Base-by-base conservation (phyloP, 2,329 filamentous ascomycete species). In the Talaromyces pinophilus region DNA sequence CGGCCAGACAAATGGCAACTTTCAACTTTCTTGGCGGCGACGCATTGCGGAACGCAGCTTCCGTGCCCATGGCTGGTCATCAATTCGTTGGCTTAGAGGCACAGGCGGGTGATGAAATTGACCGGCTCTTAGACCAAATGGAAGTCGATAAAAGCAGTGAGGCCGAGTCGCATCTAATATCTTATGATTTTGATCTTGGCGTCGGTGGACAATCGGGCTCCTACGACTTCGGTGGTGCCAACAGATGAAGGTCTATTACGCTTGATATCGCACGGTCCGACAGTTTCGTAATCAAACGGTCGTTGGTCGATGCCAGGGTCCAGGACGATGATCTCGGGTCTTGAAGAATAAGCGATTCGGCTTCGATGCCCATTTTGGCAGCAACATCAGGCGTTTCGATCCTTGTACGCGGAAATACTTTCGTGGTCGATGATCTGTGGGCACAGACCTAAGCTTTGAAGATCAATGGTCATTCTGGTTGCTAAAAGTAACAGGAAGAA, bases 101-200 rank as follows among this genome's bases (percentile, higher is more conserved):
- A 8, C 71, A 74, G 42, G 76, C 77, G 19, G 77, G 76, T 1
- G 77, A 79, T 64, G 77, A 79, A 64, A 79, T 79, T 22, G 77
- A 79, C 63, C 76, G 77, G n/a, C 72, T 79, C 33, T 67, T 79
- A 22, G 77, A 79, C 64, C 77, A 79, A 66, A 79, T 79, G 77
- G 74, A 73, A 65, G 52, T 54, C 22, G 69, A 76, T 65, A 78
- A 75, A 62, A 75, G 78, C 40, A 78, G 76, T 48, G 77, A 79
- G 17, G 74, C 76, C 61, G 76, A 78, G 42, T 67, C 60, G 17
- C 70, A 67, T 1, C 70, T 68, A 11, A n/a, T 52, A 8, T 19
- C 65, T 48, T 67, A 67, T 42, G 57, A 48, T 38, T 67, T 61
- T 33, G 30, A 55, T 42, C 15, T 61, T 44, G 33, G 38, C 6